Evolutionary conservation across 768 basidiomycete species (phyloP).

Genomic region (Lactarius sp.): DNA sequence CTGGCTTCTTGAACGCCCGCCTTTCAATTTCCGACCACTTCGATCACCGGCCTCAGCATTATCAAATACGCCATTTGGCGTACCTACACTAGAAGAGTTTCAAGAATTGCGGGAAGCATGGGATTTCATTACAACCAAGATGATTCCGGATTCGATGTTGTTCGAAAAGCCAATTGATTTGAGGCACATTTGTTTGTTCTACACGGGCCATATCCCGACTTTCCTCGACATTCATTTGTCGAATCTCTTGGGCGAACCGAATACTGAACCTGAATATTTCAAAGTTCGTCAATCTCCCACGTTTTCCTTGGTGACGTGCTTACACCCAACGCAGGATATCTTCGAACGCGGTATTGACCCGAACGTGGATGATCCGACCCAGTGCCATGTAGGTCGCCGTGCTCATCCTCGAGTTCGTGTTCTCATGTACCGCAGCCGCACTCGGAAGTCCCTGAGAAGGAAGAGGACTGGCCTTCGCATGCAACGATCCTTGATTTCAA

Average conservation of each 20-base stretch:
- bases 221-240: constrained; percentile 91
- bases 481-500: constrained; percentile 70
- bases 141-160: constrained; percentile 86
- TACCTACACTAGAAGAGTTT: constrained; percentile 81
- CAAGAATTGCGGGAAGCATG: constrained; percentile 78
- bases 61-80: constrained; percentile 47
- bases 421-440: constrained; percentile 53
- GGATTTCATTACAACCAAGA: constrained; percentile 77
- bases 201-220: constrained; percentile 91
- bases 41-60: constrained; percentile 34
- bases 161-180: constrained; percentile 90
- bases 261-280: constrained; percentile 81
- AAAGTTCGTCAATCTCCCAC: constrained; percentile 41
- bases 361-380: constrained; percentile 81
- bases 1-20: constrained; percentile 87
- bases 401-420: constrained; percentile 1
- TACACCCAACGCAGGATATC: constrained; percentile 45
- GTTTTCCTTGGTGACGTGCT: background rate
- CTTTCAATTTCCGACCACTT: constrained; percentile 69
- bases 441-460: constrained; percentile 74
- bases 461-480: constrained; percentile 85
- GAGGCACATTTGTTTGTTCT: constrained; percentile 93
- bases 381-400: constrained; percentile 64
- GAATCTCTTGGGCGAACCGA: constrained; percentile 62
- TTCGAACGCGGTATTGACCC: constrained; percentile 97